Evolutionary conservation across 768 basidiomycete species (phyloP).

Genomic region (Rhizopogon vulgaris): DNA sequence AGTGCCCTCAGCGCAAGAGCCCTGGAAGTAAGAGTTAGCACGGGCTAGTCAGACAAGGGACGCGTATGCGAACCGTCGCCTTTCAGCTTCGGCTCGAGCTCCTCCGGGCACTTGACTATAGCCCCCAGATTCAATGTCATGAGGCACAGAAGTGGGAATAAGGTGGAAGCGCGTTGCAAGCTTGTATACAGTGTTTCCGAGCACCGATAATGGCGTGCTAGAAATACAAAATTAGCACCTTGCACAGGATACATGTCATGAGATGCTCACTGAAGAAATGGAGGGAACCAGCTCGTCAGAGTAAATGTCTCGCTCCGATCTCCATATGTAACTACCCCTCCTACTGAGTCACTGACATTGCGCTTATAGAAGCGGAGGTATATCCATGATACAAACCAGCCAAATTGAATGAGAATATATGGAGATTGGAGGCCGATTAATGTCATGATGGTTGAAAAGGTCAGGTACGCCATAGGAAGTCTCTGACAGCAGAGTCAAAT

Average conservation of each 20-base stretch:
- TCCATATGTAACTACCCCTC: slow-evolving; percentile 70
- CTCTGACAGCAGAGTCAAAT: slow-evolving; percentile 41
- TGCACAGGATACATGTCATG: not conserved
- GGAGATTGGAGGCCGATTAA: slow-evolving; percentile 83
- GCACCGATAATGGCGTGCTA: slow-evolving; percentile 66
- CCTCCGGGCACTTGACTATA: slow-evolving; percentile 79
- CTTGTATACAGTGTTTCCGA: slow-evolving; percentile 63
- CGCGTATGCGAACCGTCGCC: slow-evolving; percentile 62
- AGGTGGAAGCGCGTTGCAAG: slow-evolving; percentile 66
- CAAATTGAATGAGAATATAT: slow-evolving; percentile 94
- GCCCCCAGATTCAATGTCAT: slow-evolving; percentile 65
- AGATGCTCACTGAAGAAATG: slow-evolving; percentile 77
- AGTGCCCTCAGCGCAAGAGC: slow-evolving; percentile 95
- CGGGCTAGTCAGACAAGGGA: not conserved
- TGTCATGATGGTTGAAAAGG: slow-evolving; percentile 81
- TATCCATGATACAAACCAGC: slow-evolving; percentile 95
- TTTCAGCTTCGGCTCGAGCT: slow-evolving; percentile 93
- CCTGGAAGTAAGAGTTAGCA: slow-evolving; percentile 35
- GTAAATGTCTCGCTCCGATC: slow-evolving; percentile 97
- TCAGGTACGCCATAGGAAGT: slow-evolving; percentile 91
- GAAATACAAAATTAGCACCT: slow-evolving; percentile 1
- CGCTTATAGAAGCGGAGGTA: slow-evolving; percentile 98
- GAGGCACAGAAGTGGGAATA: slow-evolving; percentile 52
- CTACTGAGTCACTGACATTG: slow-evolving; percentile 57
- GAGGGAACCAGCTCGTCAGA: slow-evolving; percentile 94